These are phyloP conservation scores for Colletotrichum sp. DNA, from an alignment of 2,329 filamentous ascomycete species.

Conservation along the genomic window DNA sequence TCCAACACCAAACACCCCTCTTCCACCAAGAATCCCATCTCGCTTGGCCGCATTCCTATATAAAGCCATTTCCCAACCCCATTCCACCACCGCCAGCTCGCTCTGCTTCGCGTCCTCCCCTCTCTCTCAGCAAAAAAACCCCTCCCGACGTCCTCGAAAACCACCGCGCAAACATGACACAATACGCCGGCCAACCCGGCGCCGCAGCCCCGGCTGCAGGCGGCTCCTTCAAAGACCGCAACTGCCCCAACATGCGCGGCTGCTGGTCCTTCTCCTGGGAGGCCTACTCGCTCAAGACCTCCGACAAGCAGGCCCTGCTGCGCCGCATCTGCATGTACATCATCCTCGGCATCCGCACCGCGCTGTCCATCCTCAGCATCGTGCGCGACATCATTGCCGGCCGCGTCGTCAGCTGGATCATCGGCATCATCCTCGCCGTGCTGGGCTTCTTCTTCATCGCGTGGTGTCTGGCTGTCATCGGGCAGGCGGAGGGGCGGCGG, in stretches of 20 bases:
- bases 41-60: not conserved
- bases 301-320: slow-evolving; percentile 1
- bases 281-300: slow-evolving; percentile 6
- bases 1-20: not conserved
- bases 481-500: slow-evolving; percentile 8
- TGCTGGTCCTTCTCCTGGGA: slow-evolving; percentile 16
- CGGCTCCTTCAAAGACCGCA: not conserved
- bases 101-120: too few species aligned
- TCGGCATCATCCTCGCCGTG: slow-evolving; percentile 3
- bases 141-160: not conserved
- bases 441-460: slow-evolving; percentile 10
- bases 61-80: not conserved
- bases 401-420: not conserved
- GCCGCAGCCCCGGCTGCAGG: not conserved
- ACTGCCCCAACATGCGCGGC: slow-evolving; percentile 10
- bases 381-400: not conserved
- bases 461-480: slow-evolving; percentile 12
- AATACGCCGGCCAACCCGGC: not conserved
- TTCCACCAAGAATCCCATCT: not conserved
- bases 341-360: slow-evolving; percentile 5
- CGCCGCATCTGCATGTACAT: slow-evolving; percentile 17
- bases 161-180: not conserved
- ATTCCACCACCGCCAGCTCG: not conserved
- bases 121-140: not conserved
- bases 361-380: slow-evolving; percentile 1